Evolutionary conservation across 768 basidiomycete genomes (phyloP), one percentile per base, ranked within the genome.

Genomic region (Amanita jacksonii): DNA sequence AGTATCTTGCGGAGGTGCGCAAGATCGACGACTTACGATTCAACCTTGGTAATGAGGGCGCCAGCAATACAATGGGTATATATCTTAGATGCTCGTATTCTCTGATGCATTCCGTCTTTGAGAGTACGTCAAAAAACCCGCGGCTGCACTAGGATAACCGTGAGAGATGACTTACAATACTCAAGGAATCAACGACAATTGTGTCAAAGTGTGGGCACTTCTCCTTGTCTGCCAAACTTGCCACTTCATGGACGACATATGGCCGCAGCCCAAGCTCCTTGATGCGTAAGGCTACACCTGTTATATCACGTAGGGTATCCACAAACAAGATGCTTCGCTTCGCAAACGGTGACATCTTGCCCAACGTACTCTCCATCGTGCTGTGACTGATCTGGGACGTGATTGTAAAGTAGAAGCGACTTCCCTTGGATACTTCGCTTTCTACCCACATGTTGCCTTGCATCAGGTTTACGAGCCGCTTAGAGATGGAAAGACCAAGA

Each of bases 371-470:
- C 42, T 92, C 90, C 59, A 85, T 70, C 8, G 81, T 73, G 53
- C 77, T 76, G 45, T 79, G 77, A 51, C 79, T 81, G 54, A 89
- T 81, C 63, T 85, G 84, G 19, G 84, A 90, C 4, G 81, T 82
- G 65, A 93, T 90, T 20, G 91, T 93, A 71, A 98, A 98, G 77
- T 86, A 94, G 76, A 97, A 94, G 62, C 81, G 83, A 67, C 81
- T 87, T 20, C 96, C 96, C 53, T 88, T 85, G 36, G 85, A 75
- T 47, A 94, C 87, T 60, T 94, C 91, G 49, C 83, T 86, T 64
- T 96, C 89, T 16, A 99, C 96, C 96, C 96, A 99, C 73, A 99
- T 88, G 56, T 94, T 89, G 36, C 96, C 96, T 54, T 89, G 81
- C 96, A 99, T 99, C 54, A 99, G 82, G 38, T 81, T 83, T 13